These are phyloP conservation scores for Gynostemma pentaphyllum DNA, from an alignment of 306 rosid genomes.

Conservation along the genomic window DNA sequence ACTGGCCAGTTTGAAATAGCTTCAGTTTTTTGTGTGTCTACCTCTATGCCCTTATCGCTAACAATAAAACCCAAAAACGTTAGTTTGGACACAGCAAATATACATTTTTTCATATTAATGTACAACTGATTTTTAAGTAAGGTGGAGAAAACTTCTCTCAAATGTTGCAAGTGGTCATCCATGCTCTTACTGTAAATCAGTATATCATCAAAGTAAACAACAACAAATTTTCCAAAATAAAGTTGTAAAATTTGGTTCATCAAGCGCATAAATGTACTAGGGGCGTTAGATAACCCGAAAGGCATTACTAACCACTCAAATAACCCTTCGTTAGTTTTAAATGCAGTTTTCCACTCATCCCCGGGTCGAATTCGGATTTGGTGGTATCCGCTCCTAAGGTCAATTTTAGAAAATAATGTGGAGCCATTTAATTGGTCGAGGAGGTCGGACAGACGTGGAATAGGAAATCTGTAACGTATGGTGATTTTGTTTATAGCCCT, in stretches of 20 bases:
- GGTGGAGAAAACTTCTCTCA: background rate
- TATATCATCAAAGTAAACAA: background rate
- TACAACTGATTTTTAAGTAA: background rate
- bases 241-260: too few species aligned
- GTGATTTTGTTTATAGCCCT: constrained; percentile 3
- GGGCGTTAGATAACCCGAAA: too few species aligned
- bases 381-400: background rate
- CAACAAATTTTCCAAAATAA: background rate
- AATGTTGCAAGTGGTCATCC: background rate
- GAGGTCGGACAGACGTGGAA: too few species aligned
- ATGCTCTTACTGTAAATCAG: background rate
- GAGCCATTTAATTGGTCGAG: too few species aligned
- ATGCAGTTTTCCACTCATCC: too few species aligned
- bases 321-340: too few species aligned
- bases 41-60: background rate
- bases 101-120: background rate
- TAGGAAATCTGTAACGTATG: background rate
- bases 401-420: too few species aligned
- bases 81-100: background rate
- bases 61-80: background rate
- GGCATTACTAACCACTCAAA: too few species aligned
- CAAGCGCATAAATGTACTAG: too few species aligned
- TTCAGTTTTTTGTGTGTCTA: background rate
- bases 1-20: background rate
- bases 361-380: too few species aligned